A percentile compares a stretch with the other conserved stretches of the same genome.
Evolutionary conservation across 2,329 filamentous ascomycete species (phyloP).

Genomic region (Hirsutella minnesotensis): DNA sequence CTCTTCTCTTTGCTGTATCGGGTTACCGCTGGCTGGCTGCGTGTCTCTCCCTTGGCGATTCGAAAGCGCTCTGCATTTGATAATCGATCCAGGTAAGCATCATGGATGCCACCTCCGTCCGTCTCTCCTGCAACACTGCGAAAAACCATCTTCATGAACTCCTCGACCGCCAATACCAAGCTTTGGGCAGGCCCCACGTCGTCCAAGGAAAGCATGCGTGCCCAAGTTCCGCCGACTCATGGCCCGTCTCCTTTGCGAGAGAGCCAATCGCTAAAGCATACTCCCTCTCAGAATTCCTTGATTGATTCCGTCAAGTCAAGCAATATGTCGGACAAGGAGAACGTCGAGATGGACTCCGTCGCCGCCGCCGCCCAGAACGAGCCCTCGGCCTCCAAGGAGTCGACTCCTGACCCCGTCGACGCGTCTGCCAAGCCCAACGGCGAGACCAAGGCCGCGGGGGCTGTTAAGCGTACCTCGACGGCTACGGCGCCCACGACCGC

Average conservation of each 20-base stretch:
- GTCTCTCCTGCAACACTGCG: not conserved
- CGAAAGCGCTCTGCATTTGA: not conserved
- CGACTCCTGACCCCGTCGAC: conserved; percentile 20
- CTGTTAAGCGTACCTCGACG: conserved; percentile 23
- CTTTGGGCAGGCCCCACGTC: not conserved
- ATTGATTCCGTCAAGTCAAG: not conserved
- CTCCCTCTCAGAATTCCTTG: not conserved
- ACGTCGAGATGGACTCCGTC: conserved; percentile 29
- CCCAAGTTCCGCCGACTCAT: not conserved
- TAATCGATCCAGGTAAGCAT: not conserved
- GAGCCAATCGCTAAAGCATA: not conserved
- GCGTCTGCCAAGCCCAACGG: conserved; percentile 20
- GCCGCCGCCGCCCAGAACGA: conserved; percentile 4
- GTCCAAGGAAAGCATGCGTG: not conserved
- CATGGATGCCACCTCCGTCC: not conserved
- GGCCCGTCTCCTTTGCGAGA: not conserved
- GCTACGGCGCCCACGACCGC: conserved; percentile 15
- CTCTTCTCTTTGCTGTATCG: too few relatives aligned
- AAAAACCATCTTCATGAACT: not conserved
- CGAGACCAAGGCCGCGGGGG: conserved; percentile 15
- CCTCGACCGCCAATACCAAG: not conserved
- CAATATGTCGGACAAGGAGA: conserved; percentile 36
- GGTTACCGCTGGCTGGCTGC: too few relatives aligned
- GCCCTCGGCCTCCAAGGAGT: conserved; percentile 13
- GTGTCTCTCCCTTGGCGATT: not conserved